These are phyloP conservation scores for Zopfochytrium polystomum DNA, from an alignment of 371 early-diverging fungal species.

Conservation along the genomic window DNA sequence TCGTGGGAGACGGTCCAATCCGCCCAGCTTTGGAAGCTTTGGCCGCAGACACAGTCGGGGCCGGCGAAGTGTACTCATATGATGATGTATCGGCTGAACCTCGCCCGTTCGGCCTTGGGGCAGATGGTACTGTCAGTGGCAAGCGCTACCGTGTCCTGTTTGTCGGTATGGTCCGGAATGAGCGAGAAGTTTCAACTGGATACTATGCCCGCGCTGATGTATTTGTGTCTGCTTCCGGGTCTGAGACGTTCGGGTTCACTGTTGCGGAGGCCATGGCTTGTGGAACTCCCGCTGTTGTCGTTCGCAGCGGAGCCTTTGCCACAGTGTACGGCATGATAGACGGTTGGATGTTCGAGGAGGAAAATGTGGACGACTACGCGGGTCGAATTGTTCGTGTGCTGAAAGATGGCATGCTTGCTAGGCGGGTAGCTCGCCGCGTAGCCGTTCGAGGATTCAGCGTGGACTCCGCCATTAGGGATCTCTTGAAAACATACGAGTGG, in stretches of 20 bases:
- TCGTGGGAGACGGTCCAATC: conserved; percentile 49
- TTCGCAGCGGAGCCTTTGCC: conserved; percentile 42
- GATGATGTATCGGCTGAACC: conserved; percentile 8
- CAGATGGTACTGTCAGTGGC: too few relatives aligned
- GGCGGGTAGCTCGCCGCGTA: conserved; percentile 26
- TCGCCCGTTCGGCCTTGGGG: not conserved
- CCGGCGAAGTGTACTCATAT: conserved; percentile 22
- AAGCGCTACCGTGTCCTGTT: conserved; percentile 48
- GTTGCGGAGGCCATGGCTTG: conserved; percentile 55
- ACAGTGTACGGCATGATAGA: conserved; percentile 41
- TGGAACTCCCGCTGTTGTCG: conserved; percentile 46
- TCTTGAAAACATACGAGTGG: conserved; percentile 34
- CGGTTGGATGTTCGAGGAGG: conserved; percentile 47
- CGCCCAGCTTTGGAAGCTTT: conserved; percentile 32
- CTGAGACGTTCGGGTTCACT: conserved; percentile 54
- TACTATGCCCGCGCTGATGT: conserved; percentile 42
- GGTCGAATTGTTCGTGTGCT: conserved; percentile 20
- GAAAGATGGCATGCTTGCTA: conserved; percentile 20
- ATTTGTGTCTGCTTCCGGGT: conserved; percentile 46
- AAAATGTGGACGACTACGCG: conserved; percentile 37
- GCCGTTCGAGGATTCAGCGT: conserved; percentile 39
- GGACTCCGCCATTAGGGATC: conserved; percentile 33
- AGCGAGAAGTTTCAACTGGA: conserved; percentile 28
- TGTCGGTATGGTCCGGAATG: conserved; percentile 45
- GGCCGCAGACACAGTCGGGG: conserved; percentile 35